Conservation (phyloP, 2,329 filamentous ascomycete species). For the Curvularia hawaiiensis region DNA sequence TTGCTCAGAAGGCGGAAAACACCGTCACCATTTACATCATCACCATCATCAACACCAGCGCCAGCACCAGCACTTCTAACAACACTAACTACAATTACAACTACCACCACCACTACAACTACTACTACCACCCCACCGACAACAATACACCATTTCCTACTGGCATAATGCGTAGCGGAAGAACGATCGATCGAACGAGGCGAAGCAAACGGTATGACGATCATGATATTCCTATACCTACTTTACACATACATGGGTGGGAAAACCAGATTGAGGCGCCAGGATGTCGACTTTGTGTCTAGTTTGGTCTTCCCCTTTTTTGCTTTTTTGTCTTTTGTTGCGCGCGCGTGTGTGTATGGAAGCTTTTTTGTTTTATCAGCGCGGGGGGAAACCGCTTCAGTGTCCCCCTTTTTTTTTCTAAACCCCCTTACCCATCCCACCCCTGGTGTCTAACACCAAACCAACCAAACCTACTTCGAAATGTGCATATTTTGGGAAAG, state of each 20-base stretch:
- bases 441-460: constrained; percentile 1
- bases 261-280: constrained; percentile 12
- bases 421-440: background rate
- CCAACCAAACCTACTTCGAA: constrained; percentile 8
- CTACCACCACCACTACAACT: background rate
- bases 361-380: constrained; percentile 4
- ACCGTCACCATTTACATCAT: constrained; percentile 4
- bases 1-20: background rate
- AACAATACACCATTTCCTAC: constrained; percentile 12
- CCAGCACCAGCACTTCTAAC: constrained; percentile 2
- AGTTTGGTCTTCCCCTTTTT: constrained; percentile 9
- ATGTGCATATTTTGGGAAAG: constrained; percentile 29
- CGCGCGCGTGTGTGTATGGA: constrained; percentile 3
- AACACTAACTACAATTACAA: background rate
- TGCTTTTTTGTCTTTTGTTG: constrained; percentile 4
- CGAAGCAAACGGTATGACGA: constrained; percentile 16
- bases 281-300: constrained; percentile 16
- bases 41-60: constrained; percentile 1
- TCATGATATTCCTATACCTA: constrained; percentile 17
- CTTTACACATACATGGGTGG: constrained; percentile 13
- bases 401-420: background rate
- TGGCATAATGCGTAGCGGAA: constrained; percentile 17
- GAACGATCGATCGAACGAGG: constrained; percentile 5
- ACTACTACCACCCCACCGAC: constrained; percentile 3
- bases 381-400: background rate